phyloP scores from a whole-genome alignment of 1,284 basidiomycete genomes.

The Cryptococcus hybrid region DNA sequence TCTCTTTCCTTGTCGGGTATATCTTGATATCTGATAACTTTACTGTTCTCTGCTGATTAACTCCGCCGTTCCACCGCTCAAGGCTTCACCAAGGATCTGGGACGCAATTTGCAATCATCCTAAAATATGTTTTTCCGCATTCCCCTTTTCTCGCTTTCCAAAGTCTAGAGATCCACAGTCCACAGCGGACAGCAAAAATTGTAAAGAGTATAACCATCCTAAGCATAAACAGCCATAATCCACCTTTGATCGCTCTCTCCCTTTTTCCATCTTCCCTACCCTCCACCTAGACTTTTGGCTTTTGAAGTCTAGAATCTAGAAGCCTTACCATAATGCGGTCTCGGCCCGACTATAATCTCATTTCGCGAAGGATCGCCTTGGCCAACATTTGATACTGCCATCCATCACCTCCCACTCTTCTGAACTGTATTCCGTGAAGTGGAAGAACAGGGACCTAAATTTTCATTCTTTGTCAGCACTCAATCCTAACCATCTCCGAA shows the following conservation, averaged over 20 bases:
- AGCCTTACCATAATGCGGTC: neutral
- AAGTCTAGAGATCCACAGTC: neutral
- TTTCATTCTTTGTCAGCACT: neutral
- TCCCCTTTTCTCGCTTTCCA: neutral
- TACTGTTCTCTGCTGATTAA: neutral
- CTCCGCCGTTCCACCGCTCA: neutral
- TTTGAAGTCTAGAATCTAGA: too few relatives aligned
- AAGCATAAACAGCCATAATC: neutral
- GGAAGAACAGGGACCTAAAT: slow-evolving; percentile 85
- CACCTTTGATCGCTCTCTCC: too few relatives aligned
- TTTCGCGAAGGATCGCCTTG: slow-evolving; percentile 85
- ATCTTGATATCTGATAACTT: too few relatives aligned
- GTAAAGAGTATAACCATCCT: neutral
- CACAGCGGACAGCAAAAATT: neutral
- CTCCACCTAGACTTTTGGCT: too few relatives aligned
- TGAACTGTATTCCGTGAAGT: slow-evolving; percentile 93
- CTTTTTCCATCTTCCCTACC: too few relatives aligned
- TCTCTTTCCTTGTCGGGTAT: too few relatives aligned
- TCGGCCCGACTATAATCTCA: slow-evolving; percentile 66
- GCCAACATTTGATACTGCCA: slow-evolving; percentile 99
- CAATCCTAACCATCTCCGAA: too few relatives aligned
- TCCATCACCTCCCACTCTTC: slow-evolving; percentile 84
- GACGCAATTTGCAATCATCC: neutral
- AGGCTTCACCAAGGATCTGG: neutral
- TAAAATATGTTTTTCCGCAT: neutral